Evolutionary conservation across 768 basidiomycete genomes (phyloP).

Genomic region (Phanerodontia chrysosporium): DNA sequence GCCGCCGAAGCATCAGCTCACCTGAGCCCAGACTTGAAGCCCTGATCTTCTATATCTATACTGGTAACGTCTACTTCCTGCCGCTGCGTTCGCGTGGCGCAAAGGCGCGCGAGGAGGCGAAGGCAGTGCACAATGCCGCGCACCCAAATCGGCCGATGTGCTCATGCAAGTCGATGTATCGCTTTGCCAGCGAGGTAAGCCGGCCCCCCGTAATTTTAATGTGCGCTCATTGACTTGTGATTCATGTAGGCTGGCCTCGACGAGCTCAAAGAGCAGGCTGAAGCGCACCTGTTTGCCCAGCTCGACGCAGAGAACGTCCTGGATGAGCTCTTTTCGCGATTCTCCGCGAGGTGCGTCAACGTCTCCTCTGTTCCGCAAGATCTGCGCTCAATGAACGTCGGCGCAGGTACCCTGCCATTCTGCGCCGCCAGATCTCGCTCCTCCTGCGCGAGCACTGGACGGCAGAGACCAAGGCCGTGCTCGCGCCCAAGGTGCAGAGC

Average conservation of each 20-base stretch:
- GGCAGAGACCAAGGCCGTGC: not conserved
- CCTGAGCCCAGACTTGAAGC: slow-evolving; percentile 2
- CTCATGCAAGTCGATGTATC: slow-evolving; percentile 10
- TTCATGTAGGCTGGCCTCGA: not conserved
- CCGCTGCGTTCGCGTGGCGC: slow-evolving; percentile 1
- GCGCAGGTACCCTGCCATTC: not conserved
- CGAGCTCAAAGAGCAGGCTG: not conserved
- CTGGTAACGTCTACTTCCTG: slow-evolving; percentile 2
- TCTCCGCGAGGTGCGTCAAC: not conserved
- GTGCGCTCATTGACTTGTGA: no score
- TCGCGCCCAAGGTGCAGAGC: not conserved
- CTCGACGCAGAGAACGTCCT: not conserved
- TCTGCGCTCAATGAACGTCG: not conserved
- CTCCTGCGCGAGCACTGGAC: not conserved
- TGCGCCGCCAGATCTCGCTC: not conserved
- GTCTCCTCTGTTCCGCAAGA: not conserved
- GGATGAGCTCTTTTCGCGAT: not conserved
- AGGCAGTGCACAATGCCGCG: not conserved
- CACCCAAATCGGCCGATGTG: not conserved
- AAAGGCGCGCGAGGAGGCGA: not conserved
- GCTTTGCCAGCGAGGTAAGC: slow-evolving; percentile 7
- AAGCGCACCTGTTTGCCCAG: not conserved
- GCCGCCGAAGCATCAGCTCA: not conserved
- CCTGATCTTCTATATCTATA: slow-evolving; percentile 7
- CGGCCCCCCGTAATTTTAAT: not conserved